phyloP scores from a whole-genome alignment of 2,329 filamentous ascomycete species.

The Fusarium nurragi region DNA sequence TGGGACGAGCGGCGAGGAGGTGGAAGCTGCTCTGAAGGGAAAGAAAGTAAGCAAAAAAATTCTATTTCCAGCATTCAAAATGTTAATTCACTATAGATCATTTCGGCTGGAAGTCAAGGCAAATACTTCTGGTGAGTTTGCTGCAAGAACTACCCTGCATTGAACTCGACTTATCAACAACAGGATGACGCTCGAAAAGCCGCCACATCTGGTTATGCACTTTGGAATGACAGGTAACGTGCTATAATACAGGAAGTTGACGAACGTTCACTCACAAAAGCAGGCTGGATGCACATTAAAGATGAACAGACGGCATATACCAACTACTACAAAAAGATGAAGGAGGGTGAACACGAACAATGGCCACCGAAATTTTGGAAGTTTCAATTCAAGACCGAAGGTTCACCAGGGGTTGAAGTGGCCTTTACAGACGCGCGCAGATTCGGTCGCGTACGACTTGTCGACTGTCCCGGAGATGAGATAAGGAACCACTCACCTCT shows the following conservation, averaged over 20 bases:
- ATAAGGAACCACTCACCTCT: slow-evolving; percentile 82
- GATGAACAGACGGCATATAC: slow-evolving; percentile 81
- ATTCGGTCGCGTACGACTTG: slow-evolving; percentile 80
- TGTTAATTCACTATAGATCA: slow-evolving; percentile 52
- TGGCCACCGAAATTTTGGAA: slow-evolving; percentile 96
- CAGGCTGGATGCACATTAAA: slow-evolving; percentile 87
- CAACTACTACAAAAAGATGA: slow-evolving; percentile 80
- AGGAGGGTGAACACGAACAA: slow-evolving; percentile 62
- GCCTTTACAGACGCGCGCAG: slow-evolving; percentile 88
- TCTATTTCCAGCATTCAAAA: neutral
- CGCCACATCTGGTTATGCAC: slow-evolving; percentile 90
- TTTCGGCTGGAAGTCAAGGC: slow-evolving; percentile 82
- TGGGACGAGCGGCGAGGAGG: slow-evolving; percentile 79
- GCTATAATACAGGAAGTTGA: neutral
- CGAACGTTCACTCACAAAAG: slow-evolving; percentile 6
- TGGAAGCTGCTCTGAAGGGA: slow-evolving; percentile 77
- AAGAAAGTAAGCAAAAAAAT: slow-evolving; percentile 62
- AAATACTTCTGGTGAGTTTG: slow-evolving; percentile 87
- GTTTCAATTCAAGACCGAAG: slow-evolving; percentile 76
- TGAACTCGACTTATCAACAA: slow-evolving; percentile 1
- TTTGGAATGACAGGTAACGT: slow-evolving; percentile 74
- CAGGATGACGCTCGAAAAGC: slow-evolving; percentile 68
- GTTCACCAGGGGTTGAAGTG: slow-evolving; percentile 63
- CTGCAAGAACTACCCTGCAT: neutral
- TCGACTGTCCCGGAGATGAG: slow-evolving; percentile 79